These are phyloP conservation scores for Aspergillus sp. DNA, from an alignment of 2,329 filamentous ascomycete genomes.

Conservation along the genomic window DNA sequence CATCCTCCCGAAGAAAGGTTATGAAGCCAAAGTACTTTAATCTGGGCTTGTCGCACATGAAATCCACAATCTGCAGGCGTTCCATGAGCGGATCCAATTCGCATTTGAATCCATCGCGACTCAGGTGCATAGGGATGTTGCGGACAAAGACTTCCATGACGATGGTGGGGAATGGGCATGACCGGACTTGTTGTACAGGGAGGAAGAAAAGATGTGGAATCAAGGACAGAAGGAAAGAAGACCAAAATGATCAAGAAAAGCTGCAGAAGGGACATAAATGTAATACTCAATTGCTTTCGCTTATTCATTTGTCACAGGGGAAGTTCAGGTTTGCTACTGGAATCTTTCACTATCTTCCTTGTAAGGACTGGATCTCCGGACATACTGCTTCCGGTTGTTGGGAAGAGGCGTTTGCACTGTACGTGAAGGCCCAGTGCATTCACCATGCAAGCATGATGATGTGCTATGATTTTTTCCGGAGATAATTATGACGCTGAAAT, in stretches of 20 bases:
- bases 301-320: neutral
- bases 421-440: no score
- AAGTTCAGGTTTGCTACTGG: neutral
- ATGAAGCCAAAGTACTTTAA: constrained; percentile 45
- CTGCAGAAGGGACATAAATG: neutral
- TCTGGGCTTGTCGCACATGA: constrained; percentile 45
- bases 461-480: no score
- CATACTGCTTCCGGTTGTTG: neutral
- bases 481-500: no score
- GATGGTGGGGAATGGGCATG: neutral
- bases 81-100: constrained; percentile 42
- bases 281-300: neutral
- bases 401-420: no score
- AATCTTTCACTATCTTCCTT: neutral
- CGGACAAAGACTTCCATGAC: constrained; percentile 49
- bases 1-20: constrained; percentile 44
- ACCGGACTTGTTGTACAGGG: no score
- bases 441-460: no score
- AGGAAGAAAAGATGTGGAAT: neutral
- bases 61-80: constrained; percentile 41
- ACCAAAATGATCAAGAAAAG: neutral
- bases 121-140: constrained; percentile 43
- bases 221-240: no score
- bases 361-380: neutral
- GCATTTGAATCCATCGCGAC: constrained; percentile 41